These are phyloP conservation scores for Clonostachys chloroleuca DNA, from an alignment of 2,329 filamentous ascomycete genomes.

Conservation along the genomic window DNA sequence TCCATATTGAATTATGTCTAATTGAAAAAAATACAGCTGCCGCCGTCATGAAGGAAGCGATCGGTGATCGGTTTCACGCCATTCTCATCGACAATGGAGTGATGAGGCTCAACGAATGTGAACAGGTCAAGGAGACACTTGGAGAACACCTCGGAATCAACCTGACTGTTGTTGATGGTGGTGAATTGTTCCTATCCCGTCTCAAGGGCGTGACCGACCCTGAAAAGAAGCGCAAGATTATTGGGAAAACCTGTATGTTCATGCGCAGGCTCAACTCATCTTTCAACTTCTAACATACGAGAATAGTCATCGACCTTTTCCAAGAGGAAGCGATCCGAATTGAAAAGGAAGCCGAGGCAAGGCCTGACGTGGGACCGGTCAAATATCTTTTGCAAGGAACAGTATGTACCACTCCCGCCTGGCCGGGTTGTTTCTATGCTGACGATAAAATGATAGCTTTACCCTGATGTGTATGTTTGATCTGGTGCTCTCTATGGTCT, in stretches of 20 bases:
- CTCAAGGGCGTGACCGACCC: constrained; percentile 75
- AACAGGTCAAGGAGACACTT: constrained; percentile 76
- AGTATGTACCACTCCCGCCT: too few relatives aligned
- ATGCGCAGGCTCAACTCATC: not conserved
- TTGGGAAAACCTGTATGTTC: constrained; percentile 58
- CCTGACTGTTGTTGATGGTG: constrained; percentile 79
- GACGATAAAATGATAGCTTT: constrained; percentile 17
- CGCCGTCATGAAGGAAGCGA: constrained; percentile 81
- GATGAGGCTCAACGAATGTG: constrained; percentile 81
- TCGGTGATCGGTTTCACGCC: constrained; percentile 73
- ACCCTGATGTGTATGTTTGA: constrained; percentile 29
- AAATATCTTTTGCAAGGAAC: constrained; percentile 87
- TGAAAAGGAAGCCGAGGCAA: constrained; percentile 64
- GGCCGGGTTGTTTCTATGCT: too few relatives aligned
- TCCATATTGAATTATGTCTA: too few relatives aligned
- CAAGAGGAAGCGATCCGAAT: constrained; percentile 69
- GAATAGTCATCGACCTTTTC: constrained; percentile 56
- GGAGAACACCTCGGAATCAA: constrained; percentile 81
- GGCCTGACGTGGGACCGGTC: constrained; percentile 66
- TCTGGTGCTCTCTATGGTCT: not conserved
- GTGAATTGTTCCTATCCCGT: constrained; percentile 69
- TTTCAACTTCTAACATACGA: constrained; percentile 2
- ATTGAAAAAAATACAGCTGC: constrained; percentile 42
- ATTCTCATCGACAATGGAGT: constrained; percentile 83
- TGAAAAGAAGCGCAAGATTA: constrained; percentile 88